Evolutionary conservation across 75 land plant genomes (phyloP).

Genomic region (Ceratopteris richardii): DNA sequence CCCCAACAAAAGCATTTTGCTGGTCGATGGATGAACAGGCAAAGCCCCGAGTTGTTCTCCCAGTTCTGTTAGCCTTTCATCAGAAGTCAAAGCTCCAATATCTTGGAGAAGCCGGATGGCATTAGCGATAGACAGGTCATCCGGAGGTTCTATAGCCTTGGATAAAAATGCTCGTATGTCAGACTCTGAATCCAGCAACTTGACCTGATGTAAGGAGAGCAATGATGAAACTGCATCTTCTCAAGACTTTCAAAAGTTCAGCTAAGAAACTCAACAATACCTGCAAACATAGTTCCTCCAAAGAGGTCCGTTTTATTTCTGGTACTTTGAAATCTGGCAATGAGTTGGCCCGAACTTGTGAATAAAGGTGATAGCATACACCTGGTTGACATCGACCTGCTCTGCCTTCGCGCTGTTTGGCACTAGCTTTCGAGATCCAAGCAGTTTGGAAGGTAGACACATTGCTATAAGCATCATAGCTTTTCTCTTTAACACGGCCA

Average conservation of each 20-base stretch:
- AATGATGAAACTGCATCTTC: conserved; percentile 1
- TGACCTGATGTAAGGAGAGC: conserved; percentile 47
- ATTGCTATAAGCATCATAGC: conserved; percentile 88
- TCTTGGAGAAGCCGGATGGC: conserved; percentile 64
- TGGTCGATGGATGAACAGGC: conserved; percentile 80
- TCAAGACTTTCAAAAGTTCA: not conserved
- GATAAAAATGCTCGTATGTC: conserved; percentile 49
- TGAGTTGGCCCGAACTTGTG: conserved; percentile 54
- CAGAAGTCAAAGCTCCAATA: conserved; percentile 69
- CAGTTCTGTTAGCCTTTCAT: conserved; percentile 65
- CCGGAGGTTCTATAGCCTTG: conserved; percentile 80
- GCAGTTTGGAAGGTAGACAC: conserved; percentile 91
- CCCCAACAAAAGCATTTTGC: conserved; percentile 85
- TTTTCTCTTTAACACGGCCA: conserved; percentile 93
- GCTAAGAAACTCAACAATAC: conserved; percentile 15
- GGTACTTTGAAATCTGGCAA: conserved; percentile 79
- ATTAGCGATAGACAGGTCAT: conserved; percentile 54
- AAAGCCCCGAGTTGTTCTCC: conserved; percentile 75
- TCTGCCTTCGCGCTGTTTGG: conserved; percentile 84
- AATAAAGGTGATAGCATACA: conserved; percentile 82
- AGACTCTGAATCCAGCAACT: conserved; percentile 56
- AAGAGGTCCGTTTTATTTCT: conserved; percentile 87
- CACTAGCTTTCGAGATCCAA: conserved; percentile 95
- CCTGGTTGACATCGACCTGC: conserved; percentile 97
- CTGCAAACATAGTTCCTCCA: conserved; percentile 95